Evolutionary conservation across 2,329 filamentous ascomycete species (phyloP), one percentile per base, ranked within the genome.

Genomic region (Byssochlamys sp.): DNA sequence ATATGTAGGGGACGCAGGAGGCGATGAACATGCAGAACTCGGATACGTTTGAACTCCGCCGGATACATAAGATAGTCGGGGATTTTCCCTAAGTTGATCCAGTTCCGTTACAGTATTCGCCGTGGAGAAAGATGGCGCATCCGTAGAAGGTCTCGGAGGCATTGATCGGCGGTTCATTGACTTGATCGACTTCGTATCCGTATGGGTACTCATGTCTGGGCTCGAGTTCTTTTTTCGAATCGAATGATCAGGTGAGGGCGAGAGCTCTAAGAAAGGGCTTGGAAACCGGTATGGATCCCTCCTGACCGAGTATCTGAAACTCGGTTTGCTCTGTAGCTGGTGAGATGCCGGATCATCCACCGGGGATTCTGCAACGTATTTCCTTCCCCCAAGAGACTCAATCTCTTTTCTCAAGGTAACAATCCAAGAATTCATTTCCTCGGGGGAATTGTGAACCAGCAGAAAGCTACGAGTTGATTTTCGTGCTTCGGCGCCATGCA

Each of bases 351-450:
- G 67, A 2, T 70, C 68, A 33, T 70, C 69, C 1, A 61, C 68
- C 35, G 65, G 63, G 14, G 66, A 70, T 56, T 78, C 76, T 3
- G 71, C 67, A 2, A 70, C 66, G 60, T 75, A 75, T 57, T 75
- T 73, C 55, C 73, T 74, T 0, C 77, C 77, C n/a, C 77, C 76
- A 2, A 76, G 67, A 19, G 69, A 63, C 57, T 78, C 75, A 35
- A 80, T 78, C 63, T 76, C 73, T 35, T 71, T 71, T n/a, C 77
- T 68, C 29, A 79, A 65, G 3, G 71, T 68, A n/a, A 70, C 62
- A 26, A 80, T 65, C 77, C 77, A 80, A 1, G 69, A 67, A 33
- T 73, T 72, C 68, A 80, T 72, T 10, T 76, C 73, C 19, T 76
- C 72, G 0, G 76, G 72, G 55, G 68, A 70, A 54, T 73, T 67